Percentiles rank a stretch among this genome's conserved stretches.
These are phyloP conservation scores for Saccharomycopsis olivae DNA, from an alignment of 805 yeast genomes.

Conservation along the genomic window DNA sequence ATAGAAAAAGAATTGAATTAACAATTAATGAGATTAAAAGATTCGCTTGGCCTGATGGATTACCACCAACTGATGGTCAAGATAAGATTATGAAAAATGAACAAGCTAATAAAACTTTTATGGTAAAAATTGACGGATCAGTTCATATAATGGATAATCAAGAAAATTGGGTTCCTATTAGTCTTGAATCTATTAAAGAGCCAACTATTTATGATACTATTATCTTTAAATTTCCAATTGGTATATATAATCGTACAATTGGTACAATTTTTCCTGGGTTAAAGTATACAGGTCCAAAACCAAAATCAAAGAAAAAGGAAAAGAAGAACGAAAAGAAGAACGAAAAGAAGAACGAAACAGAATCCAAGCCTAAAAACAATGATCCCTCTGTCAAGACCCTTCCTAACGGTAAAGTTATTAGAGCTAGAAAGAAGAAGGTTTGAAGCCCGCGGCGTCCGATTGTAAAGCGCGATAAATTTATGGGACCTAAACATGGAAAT, in stretches of 20 bases:
- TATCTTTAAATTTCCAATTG: slow-evolving; percentile 31
- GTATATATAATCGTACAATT: slow-evolving; percentile 34
- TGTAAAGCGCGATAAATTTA: too few relatives aligned
- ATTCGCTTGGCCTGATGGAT: slow-evolving; percentile 46
- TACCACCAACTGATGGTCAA: slow-evolving; percentile 37
- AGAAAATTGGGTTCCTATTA: slow-evolving; percentile 28
- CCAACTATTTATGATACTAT: slow-evolving; percentile 43
- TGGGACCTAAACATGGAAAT: too few relatives aligned
- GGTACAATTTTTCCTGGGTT: slow-evolving; percentile 27
- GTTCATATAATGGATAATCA: slow-evolving; percentile 36
- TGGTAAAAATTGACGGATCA: slow-evolving; percentile 46
- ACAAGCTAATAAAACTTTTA: slow-evolving; percentile 38
- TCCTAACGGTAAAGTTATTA: slow-evolving; percentile 52
- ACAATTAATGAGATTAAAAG: slow-evolving; percentile 42
- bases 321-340: slow-evolving; percentile 8
- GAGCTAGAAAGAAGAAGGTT: slow-evolving; percentile 19
- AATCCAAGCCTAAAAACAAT: slow-evolving; percentile 23
- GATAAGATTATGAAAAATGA: slow-evolving; percentile 32
- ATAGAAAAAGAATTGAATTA: slow-evolving; percentile 42
- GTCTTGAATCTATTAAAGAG: slow-evolving; percentile 36
- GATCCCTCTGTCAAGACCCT: slow-evolving; percentile 37
- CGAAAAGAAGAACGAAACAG: slow-evolving; percentile 15
- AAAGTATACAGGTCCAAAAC: slow-evolving; percentile 2
- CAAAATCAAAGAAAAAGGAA: not conserved
- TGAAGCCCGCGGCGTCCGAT: too few relatives aligned